Base-by-base conservation (phyloP, 2,329 filamentous ascomycete species). In the Nothomitra cinnamomea region DNA sequence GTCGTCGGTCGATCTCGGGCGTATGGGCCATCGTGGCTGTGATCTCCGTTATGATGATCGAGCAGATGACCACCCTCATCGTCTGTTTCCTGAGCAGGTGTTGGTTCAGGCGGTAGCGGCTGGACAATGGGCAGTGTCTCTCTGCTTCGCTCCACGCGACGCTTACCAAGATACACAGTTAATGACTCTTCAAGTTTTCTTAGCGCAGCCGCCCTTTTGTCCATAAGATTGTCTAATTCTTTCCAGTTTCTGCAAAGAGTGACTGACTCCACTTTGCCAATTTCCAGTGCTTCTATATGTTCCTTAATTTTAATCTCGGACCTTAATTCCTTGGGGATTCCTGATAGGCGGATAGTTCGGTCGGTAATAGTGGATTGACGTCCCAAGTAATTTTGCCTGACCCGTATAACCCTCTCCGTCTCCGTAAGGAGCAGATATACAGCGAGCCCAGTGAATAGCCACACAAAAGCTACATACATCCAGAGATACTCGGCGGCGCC, bases 321-420 rank as follows among this genome's bases (percentile, higher is more conserved):
- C 55, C 86, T 78, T 56, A 96, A 69, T 22, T 90, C 81, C 2
- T 67, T 64, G 0, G 94, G 92, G 21, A 98, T 90, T 0, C 90
- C 90, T 0, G 90, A 92, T 17, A 98, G 70, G 22, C 87, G 82
- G 61, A 98, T 89, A 0, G 92, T 98, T 32, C 89, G 81, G 67
- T 98, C 92, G 1, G 92, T 96, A 52, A 95, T 79, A n/a, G 90
- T 96, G 0, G 85, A 89, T 66, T 96, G 90, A 21, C 83, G 87
- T 12, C 92, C 92, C 8, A 98, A 75, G 63, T 95, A 98, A 55
- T 88, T 81, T 66, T 98, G 92, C 22, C 92, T 76, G 28, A 90
- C 78, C 54, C 82, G 78, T 58, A 96, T 94, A 52, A 98, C 83
- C 56, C 81, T 83, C 59, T 83, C 79, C 0, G 92, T 96, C 67